A percentile compares a stretch with the other conserved stretches of the same genome.
These are phyloP conservation scores for Aspergillus thermomutatus DNA, from an alignment of 2,329 filamentous ascomycete species.

Conservation along the genomic window DNA sequence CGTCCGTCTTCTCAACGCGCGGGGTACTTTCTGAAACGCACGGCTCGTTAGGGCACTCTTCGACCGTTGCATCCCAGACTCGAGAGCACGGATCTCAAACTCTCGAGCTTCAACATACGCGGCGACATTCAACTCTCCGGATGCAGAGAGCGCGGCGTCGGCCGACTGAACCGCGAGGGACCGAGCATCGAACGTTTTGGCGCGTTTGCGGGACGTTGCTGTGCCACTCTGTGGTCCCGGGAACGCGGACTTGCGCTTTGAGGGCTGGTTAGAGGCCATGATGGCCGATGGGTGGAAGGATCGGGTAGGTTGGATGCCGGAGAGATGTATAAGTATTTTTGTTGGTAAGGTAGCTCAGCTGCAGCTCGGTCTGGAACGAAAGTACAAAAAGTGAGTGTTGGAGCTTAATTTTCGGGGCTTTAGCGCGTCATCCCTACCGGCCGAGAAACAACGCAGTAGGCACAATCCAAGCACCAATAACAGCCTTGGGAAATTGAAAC, in stretches of 20 bases:
- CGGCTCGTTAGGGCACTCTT: conserved; percentile 63
- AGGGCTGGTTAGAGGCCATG: conserved; percentile 30
- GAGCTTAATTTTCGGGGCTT: conserved; percentile 11
- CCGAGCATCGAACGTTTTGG: conserved; percentile 43
- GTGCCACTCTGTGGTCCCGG: conserved; percentile 20
- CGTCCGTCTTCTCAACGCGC: conserved; percentile 77
- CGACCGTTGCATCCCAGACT: conserved; percentile 74
- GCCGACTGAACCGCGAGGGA: conserved; percentile 43
- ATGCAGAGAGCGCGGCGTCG: conserved; percentile 50
- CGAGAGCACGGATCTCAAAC: conserved; percentile 83
- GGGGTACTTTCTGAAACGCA: conserved; percentile 88
- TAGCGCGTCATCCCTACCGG: conserved; percentile 22
- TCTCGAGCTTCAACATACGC: conserved; percentile 81
- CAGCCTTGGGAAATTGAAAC: neutral
- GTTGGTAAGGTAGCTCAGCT: neutral
- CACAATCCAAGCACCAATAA: conserved; percentile 13
- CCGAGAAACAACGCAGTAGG: conserved; percentile 14
- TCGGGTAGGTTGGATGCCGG: neutral
- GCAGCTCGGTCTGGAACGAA: conserved; percentile 7
- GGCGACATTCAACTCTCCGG: conserved; percentile 79
- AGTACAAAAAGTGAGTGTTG: conserved; percentile 4
- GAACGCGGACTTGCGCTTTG: conserved; percentile 32
- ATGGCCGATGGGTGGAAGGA: conserved; percentile 4
- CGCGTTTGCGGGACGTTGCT: conserved; percentile 38
- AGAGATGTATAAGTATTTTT: neutral